Base-by-base conservation (phyloP, 208 protist genomes). In the Crithidia expoeki region DNA sequence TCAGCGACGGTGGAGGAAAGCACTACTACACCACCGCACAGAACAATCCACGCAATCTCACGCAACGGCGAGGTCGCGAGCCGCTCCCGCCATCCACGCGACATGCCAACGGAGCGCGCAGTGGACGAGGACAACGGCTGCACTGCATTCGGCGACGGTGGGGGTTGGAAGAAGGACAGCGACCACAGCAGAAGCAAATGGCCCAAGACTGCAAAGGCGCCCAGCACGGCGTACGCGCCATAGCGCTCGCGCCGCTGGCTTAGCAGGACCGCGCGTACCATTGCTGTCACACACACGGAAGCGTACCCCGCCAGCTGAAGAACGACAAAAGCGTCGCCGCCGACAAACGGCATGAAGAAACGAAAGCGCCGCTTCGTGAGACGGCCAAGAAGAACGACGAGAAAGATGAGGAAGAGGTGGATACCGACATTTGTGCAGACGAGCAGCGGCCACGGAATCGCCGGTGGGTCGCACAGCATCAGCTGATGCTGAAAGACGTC, bases 301-400 rank as follows among this genome's bases (percentile, higher is more conserved):
- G 28, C 59, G 65, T 86, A 94, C 30, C 85, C 92, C 2, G 74
- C 68, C 17, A 72, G 79, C 66, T 96, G 92, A 75, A 92, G 78
- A 3, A 82, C 27, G 4, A 90, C 76, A 83, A 94, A 96, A 5
- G 60, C 51, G 21, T 84, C 75, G 2, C 87, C 89, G 14, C 86
- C 89, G 14, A 71, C 47, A 49, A 94, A 94, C 12, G 87, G 88
- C 64, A 92, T 79, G 55, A 91, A 94, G 5, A 92, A 58, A 30
- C 30, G 62, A 68, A 89, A 96, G 27, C 72, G 64, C 7, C 55
- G 55, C 30, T 79, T 53, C 0, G 78, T 79, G n/a, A 73, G 21
- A 25, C 78, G 63, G 40, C 86, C 86, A 7, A 90, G 66, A 3
- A 91, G 46, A 12, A 73, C 42, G 19, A 67, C 74, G 33, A 88